phyloP scores from a whole-genome alignment of 2,329 filamentous ascomycete species.

The Aureobasidium sp. region DNA sequence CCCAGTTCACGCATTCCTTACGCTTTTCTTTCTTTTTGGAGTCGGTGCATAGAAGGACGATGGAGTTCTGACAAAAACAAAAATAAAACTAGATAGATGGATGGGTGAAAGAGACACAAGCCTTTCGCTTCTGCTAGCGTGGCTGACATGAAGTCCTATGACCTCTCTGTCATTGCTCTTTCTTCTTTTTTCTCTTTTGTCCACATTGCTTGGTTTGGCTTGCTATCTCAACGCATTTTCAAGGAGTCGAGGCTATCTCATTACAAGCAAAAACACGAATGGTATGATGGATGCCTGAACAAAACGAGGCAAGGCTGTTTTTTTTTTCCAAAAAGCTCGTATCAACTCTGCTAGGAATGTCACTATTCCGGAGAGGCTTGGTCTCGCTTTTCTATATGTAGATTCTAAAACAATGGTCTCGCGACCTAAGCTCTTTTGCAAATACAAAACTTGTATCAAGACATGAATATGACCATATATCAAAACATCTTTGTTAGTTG shows the following conservation, averaged over 20 bases:
- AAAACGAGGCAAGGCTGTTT: too few relatives aligned
- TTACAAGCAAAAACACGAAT: background rate
- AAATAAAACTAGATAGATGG: slow-evolving; percentile 5
- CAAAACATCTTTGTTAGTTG: too few relatives aligned
- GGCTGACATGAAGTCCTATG: background rate
- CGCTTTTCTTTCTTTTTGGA: background rate
- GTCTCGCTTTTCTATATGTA: too few relatives aligned
- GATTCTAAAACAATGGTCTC: too few relatives aligned
- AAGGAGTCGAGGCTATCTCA: slow-evolving; percentile 9
- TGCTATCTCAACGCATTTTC: background rate
- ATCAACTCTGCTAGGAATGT: too few relatives aligned
- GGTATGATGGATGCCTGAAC: background rate
- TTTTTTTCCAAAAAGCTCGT: too few relatives aligned
- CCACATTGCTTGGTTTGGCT: background rate
- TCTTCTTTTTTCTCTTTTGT: background rate
- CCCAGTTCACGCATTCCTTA: slow-evolving; percentile 7
- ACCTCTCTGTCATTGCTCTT: background rate
- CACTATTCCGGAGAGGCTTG: too few relatives aligned
- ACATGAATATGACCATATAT: too few relatives aligned
- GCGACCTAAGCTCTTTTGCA: too few relatives aligned
- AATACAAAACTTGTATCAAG: too few relatives aligned
- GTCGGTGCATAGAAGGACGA: slow-evolving; percentile 7
- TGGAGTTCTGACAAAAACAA: background rate
- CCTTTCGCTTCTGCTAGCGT: background rate
- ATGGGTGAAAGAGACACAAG: background rate